These are phyloP conservation scores for Theileria luwenshuni DNA, from an alignment of 169 alveolate genomes.

Conservation along the genomic window DNA sequence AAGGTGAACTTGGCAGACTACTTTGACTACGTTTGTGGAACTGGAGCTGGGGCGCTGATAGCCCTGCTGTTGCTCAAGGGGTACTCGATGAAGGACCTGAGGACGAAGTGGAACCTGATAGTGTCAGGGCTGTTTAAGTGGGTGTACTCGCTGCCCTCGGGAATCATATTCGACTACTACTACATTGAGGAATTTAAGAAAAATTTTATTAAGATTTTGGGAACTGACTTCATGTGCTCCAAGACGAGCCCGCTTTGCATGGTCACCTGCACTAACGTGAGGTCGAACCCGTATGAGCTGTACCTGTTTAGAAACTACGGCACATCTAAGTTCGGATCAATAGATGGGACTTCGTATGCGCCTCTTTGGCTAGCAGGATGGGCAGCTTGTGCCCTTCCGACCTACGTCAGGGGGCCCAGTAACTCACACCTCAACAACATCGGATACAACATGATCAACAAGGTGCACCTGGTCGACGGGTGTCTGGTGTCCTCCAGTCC, in stretches of 20 bases:
- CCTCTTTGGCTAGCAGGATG: slow-evolving; percentile 85
- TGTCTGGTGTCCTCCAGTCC: slow-evolving; percentile 75
- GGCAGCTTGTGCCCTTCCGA: slow-evolving; percentile 81
- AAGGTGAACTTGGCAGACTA: slow-evolving; percentile 72
- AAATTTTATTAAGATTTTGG: slow-evolving; percentile 64
- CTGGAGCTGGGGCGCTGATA: slow-evolving; percentile 81
- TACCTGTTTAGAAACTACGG: slow-evolving; percentile 75
- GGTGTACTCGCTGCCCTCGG: slow-evolving; percentile 72
- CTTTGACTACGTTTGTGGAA: slow-evolving; percentile 78
- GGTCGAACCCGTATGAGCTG: slow-evolving; percentile 71
- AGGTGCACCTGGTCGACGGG: slow-evolving; percentile 81
- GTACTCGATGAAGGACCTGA: slow-evolving; percentile 64
- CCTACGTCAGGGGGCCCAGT: slow-evolving; percentile 81
- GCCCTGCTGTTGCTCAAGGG: slow-evolving; percentile 75
- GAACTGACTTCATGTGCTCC: slow-evolving; percentile 69
- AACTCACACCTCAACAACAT: slow-evolving; percentile 58
- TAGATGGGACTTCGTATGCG: slow-evolving; percentile 72
- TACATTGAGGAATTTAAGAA: slow-evolving; percentile 58
- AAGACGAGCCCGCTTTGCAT: slow-evolving; percentile 60
- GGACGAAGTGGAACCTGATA: slow-evolving; percentile 57
- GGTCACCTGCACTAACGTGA: slow-evolving; percentile 80
- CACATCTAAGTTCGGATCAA: slow-evolving; percentile 60
- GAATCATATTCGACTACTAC: slow-evolving; percentile 74
- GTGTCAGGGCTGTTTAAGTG: slow-evolving; percentile 71
- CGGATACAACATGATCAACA: slow-evolving; percentile 70